Evolutionary conservation across 371 early-diverging fungal genomes (phyloP).

Genomic region (Mortierella sp.): DNA sequence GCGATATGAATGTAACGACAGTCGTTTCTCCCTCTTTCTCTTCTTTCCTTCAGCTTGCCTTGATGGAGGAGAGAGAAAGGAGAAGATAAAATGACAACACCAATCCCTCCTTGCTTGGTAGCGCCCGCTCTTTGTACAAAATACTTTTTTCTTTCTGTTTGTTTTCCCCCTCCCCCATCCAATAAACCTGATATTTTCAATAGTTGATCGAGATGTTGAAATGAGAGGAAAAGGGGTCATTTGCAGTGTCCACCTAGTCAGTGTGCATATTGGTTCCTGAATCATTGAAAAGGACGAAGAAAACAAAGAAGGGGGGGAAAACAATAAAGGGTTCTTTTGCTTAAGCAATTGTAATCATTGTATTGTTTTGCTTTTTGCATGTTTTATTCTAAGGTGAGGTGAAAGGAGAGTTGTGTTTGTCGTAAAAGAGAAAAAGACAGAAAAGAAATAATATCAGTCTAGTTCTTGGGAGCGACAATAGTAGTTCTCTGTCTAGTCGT

Average conservation of each 20-base stretch:
- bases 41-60: background rate
- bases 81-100: slow-evolving; percentile 10
- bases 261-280: too few species aligned
- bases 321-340: too few species aligned
- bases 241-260: too few species aligned
- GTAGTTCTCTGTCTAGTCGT: slow-evolving; percentile 34
- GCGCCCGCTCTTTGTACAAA: slow-evolving; percentile 17
- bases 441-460: background rate
- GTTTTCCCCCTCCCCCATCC: background rate
- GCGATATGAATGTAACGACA: slow-evolving; percentile 11
- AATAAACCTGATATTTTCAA: background rate
- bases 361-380: background rate
- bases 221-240: too few species aligned
- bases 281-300: too few species aligned
- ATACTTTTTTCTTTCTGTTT: background rate
- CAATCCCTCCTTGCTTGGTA: slow-evolving; percentile 10
- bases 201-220: background rate
- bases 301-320: too few species aligned
- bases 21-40: background rate
- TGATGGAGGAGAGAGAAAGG: background rate
- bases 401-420: background rate
- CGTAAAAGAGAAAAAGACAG: background rate
- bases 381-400: background rate
- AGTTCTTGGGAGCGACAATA: slow-evolving; percentile 38
- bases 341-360: background rate